phyloP scores from a whole-genome alignment of 805 yeast genomes.

The Metschnikowia lunata region DNA sequence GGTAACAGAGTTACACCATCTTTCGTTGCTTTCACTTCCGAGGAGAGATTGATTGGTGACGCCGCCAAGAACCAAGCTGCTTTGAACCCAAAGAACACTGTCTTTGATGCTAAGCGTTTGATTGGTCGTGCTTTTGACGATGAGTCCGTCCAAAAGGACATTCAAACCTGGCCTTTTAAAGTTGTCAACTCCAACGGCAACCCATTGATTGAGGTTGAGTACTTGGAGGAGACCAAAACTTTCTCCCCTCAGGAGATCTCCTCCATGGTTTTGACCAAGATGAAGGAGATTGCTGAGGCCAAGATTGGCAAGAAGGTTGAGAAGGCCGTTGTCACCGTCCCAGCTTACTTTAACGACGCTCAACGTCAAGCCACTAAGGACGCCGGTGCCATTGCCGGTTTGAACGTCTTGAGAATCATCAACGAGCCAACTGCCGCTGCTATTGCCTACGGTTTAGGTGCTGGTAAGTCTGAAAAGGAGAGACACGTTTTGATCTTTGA shows the following conservation, averaged over 20 bases:
- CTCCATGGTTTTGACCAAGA: conserved; percentile 47
- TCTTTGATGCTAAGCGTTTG: conserved; percentile 48
- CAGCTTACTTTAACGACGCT: conserved; percentile 49
- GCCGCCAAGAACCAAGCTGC: conserved; percentile 51
- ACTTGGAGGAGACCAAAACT: conserved; percentile 44
- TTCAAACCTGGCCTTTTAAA: conserved; percentile 47
- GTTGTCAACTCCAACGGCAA: conserved; percentile 43
- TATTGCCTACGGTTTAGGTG: conserved; percentile 30
- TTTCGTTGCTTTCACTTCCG: conserved; percentile 45
- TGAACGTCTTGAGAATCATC: conserved; percentile 46
- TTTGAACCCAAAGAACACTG: conserved; percentile 47
- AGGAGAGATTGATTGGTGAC: conserved; percentile 50
- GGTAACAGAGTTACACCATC: conserved; percentile 52
- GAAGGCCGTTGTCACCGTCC: conserved; percentile 47
- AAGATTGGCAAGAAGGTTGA: conserved; percentile 76
- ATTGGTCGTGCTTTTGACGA: conserved; percentile 60
- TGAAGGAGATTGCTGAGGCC: conserved; percentile 78
- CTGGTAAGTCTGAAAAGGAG: conserved; percentile 38
- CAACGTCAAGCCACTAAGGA: conserved; percentile 51
- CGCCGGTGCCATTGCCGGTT: conserved; percentile 50
- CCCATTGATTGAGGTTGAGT: conserved; percentile 45
- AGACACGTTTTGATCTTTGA: conserved; percentile 84
- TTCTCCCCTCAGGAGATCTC: conserved; percentile 49
- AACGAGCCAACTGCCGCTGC: conserved; percentile 60
- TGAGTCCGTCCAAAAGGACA: conserved; percentile 56